Base-by-base conservation (phyloP, 441 rosid species). In the Pelargonium australe region DNA sequence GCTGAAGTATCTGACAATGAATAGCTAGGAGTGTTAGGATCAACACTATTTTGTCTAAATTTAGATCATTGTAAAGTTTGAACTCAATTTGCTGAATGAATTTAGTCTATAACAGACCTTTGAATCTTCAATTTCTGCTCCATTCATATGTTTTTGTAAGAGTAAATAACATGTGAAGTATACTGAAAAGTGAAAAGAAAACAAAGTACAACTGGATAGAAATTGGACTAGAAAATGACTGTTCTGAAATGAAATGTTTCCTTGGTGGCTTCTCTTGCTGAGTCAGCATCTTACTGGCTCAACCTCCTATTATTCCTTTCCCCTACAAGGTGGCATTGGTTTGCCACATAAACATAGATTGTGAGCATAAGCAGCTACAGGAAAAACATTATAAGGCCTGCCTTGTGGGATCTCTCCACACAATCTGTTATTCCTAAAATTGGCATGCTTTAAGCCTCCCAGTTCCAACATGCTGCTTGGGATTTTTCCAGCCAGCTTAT, bases 351-450 rank as follows among this genome's bases (percentile, higher is more conserved):
- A 79, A 86, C 97, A 94, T 64, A 87, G 85, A 72, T 94, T 91
- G 71, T 94, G 94, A 70, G 87, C 88, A 82, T 91, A 94, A 68
- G 99, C 96, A 67, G 79, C 82, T 23, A 86, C 82, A 12, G 91
- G 94, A 73, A 94, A 94, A 68, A 87, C 78, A 70, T 84, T 87
- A 75, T 81, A 94, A 61, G 99, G 99, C 75, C 92, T 87, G 20
- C 89, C 90, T 77, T 91, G 99, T n/a, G 99, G 99, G 64, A 94
- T 94, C 80, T 78, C 82, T 67, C 99, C 99, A 43, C 99, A 94
- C 40, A 94, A 80, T 77, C 79, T 82, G 78, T 94, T 94, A 44
- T 89, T 92, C 69, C 96, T 88, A 85, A 94, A 94, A 78, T 79
- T 91, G 61, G 76, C 99, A 83, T 94, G 96, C 67, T 68, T 82